Percentiles rank a stretch among this genome's conserved stretches.
Conservation (phyloP, 164 flowering plant genomes). For the Vitis riparia region DNA sequence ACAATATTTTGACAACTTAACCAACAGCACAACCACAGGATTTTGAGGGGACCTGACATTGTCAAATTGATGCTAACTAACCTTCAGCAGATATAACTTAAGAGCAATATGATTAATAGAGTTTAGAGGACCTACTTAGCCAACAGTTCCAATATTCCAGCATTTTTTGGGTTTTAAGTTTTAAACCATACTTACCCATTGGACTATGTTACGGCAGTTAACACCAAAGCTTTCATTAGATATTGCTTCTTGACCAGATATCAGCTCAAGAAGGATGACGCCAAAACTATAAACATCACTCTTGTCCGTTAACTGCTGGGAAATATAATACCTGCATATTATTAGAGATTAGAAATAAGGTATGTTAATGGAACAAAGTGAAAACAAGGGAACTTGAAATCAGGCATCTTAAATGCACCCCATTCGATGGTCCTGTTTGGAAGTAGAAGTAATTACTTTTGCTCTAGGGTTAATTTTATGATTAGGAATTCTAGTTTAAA, state of each 20-base stretch:
- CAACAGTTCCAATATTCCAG: neutral
- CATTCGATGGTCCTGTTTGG: neutral
- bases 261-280: slow-evolving; percentile 92
- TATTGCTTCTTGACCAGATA: slow-evolving; percentile 94
- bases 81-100: neutral
- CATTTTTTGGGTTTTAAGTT: no score
- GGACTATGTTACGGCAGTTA: slow-evolving; percentile 91
- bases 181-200: slow-evolving; percentile 67
- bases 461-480: no score
- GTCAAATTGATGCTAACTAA: no score
- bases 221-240: slow-evolving; percentile 90
- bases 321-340: slow-evolving; percentile 76
- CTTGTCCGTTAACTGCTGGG: slow-evolving; percentile 95
- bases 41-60: no score
- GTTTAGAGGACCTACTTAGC: neutral
- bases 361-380: neutral
- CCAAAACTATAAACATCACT: slow-evolving; percentile 98
- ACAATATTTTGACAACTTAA: no score
- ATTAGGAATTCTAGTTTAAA: no score
- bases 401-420: neutral
- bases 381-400: no score
- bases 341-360: slow-evolving; percentile 4
- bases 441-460: no score
- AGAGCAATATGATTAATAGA: no score
- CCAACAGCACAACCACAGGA: no score